Conservation (phyloP, 2,329 filamentous ascomycete species). For the Fusarium sp. region DNA sequence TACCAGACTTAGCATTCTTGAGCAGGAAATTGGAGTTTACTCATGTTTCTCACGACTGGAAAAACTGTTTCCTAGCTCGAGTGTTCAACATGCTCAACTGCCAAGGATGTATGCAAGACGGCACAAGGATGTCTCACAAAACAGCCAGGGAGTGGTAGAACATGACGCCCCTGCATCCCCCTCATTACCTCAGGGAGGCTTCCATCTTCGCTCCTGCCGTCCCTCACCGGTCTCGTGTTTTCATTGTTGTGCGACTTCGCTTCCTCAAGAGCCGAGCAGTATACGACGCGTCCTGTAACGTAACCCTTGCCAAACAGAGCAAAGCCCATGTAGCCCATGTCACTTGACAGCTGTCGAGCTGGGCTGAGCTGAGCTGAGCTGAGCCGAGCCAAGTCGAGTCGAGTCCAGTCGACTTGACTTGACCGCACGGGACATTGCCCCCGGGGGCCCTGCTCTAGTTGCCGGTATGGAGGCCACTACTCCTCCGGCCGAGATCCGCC, state of each 20-base stretch:
- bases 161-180: slow-evolving; percentile 28
- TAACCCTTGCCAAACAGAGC: not conserved
- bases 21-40: not conserved
- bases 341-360: slow-evolving; percentile 9
- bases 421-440: slow-evolving; percentile 16
- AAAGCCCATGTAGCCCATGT: slow-evolving; percentile 3
- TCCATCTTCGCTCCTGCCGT: slow-evolving; percentile 30
- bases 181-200: slow-evolving; percentile 14
- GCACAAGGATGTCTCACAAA: slow-evolving; percentile 28
- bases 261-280: slow-evolving; percentile 3
- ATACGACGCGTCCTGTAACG: slow-evolving; percentile 1
- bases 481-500: slow-evolving; percentile 18
- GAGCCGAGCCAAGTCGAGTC: too few species aligned
- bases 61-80: not conserved
- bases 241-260: slow-evolving; percentile 13
- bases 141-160: slow-evolving; percentile 24
- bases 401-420: not conserved
- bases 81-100: slow-evolving; percentile 9
- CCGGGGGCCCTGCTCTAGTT: slow-evolving; percentile 16
- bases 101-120: slow-evolving; percentile 24
- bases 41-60: not conserved
- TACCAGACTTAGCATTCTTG: slow-evolving; percentile 6
- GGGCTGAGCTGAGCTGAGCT: too few species aligned
- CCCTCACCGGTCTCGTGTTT: slow-evolving; percentile 14
- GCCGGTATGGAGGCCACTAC: slow-evolving; percentile 31